phyloP scores from a whole-genome alignment of 176 grass and related monocot species.

The Poa annua region DNA sequence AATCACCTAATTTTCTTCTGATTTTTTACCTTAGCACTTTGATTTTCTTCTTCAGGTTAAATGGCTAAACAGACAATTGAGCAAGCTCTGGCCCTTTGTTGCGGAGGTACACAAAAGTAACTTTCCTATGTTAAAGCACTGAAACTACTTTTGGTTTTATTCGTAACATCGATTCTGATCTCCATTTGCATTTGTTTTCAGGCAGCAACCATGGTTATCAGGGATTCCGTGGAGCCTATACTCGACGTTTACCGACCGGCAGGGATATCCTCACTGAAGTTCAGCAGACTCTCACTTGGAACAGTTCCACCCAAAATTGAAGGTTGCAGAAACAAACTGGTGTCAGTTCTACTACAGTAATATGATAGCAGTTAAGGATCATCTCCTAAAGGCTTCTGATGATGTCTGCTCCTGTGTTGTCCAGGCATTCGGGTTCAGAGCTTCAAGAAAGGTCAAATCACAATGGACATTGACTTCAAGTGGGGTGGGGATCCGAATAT shows the following conservation, averaged over 20 bases:
- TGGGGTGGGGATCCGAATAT: slow-evolving; percentile 96
- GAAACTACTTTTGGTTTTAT: background rate
- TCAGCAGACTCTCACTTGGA: slow-evolving; percentile 90
- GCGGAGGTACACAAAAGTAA: slow-evolving; percentile 61
- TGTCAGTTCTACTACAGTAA: background rate
- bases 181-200: slow-evolving; percentile 40
- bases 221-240: slow-evolving; percentile 90
- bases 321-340: slow-evolving; percentile 50
- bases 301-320: slow-evolving; percentile 92
- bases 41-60: slow-evolving; percentile 71
- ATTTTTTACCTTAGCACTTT: slow-evolving; percentile 11
- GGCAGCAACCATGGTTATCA: slow-evolving; percentile 95
- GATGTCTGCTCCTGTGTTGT: slow-evolving; percentile 28
- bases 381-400: background rate
- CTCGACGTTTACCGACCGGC: slow-evolving; percentile 81
- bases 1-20: background rate
- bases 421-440: slow-evolving; percentile 87
- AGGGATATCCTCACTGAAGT: slow-evolving; percentile 91
- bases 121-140: background rate
- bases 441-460: slow-evolving; percentile 85
- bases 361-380: background rate
- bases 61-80: slow-evolving; percentile 88
- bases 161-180: slow-evolving; percentile 20
- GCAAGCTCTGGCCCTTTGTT: slow-evolving; percentile 95
- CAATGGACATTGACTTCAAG: slow-evolving; percentile 89